Conservation (phyloP, 352 stramenopile genomes). For the Phytophthora pisi region DNA sequence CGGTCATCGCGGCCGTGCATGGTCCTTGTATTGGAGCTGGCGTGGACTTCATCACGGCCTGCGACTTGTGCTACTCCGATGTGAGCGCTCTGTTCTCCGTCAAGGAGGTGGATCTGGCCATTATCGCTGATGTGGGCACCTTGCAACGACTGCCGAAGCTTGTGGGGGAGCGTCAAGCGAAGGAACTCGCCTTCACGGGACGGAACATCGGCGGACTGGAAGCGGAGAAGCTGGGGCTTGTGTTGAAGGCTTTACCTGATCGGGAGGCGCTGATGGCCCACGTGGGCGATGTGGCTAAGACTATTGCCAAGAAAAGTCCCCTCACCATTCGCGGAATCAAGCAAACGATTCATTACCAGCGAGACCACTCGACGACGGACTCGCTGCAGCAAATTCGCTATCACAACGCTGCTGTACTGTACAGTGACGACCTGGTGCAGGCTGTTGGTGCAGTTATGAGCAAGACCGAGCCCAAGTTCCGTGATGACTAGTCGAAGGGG, state of each 20-base stretch:
- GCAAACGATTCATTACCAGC: slow-evolving; percentile 86
- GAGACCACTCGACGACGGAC: slow-evolving; percentile 84
- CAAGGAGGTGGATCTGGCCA: slow-evolving; percentile 90
- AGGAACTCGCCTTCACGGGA: slow-evolving; percentile 87
- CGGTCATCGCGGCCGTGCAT: slow-evolving; percentile 84
- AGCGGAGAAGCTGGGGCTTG: slow-evolving; percentile 77
- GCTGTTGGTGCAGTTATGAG: slow-evolving; percentile 77
- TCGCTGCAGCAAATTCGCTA: slow-evolving; percentile 81
- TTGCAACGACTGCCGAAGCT: slow-evolving; percentile 88
- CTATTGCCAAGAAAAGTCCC: slow-evolving; percentile 86
- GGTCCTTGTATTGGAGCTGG: slow-evolving; percentile 84
- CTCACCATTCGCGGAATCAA: slow-evolving; percentile 89
- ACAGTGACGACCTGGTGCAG: slow-evolving; percentile 84
- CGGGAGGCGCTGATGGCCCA: slow-evolving; percentile 62
- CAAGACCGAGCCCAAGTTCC: slow-evolving; percentile 68
- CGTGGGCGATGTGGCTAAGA: slow-evolving; percentile 53
- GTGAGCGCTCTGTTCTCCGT: slow-evolving; percentile 84
- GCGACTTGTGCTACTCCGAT: slow-evolving; percentile 87
- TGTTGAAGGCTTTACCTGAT: slow-evolving; percentile 74
- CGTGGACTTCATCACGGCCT: slow-evolving; percentile 89
- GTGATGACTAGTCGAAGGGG: slow-evolving; percentile 56
- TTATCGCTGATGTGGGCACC: slow-evolving; percentile 89
- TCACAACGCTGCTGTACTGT: slow-evolving; percentile 85
- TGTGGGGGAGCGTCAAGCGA: slow-evolving; percentile 82
- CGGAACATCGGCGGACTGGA: slow-evolving; percentile 80